These are phyloP conservation scores for Schizosaccharomyces japonicus DNA, from an alignment of 805 yeast genomes.

Conservation along the genomic window DNA sequence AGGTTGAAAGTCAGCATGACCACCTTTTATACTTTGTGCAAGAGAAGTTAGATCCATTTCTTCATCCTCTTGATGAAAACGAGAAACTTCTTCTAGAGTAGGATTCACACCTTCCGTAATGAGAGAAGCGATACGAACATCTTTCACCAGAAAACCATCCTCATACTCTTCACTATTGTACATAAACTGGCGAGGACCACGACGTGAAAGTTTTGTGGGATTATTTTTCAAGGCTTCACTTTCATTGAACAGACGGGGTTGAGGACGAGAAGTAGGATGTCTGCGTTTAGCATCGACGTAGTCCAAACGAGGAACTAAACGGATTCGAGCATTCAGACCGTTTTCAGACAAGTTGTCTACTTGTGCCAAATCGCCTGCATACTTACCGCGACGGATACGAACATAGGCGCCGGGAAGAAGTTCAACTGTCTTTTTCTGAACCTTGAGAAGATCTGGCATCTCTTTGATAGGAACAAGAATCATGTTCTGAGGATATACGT, in stretches of 20 bases:
- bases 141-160: conserved; percentile 71
- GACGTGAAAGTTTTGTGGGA: conserved; percentile 37
- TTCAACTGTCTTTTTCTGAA: conserved; percentile 70
- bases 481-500: conserved; percentile 50
- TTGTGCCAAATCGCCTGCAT: conserved; percentile 76
- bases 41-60: conserved; percentile 69
- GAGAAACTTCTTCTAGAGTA: conserved; percentile 55
- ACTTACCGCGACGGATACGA: conserved; percentile 70
- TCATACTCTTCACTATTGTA: conserved; percentile 74
- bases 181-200: conserved; percentile 33
- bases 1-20: conserved; percentile 49
- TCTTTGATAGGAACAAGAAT: conserved; percentile 85
- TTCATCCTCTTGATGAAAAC: conserved; percentile 38
- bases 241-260: conserved; percentile 67
- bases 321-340: conserved; percentile 83
- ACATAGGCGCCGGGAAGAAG: conserved; percentile 82
- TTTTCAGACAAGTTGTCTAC: conserved; percentile 85
- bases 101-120: conserved; percentile 67
- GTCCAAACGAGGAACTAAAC: conserved; percentile 78
- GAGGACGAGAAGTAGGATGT: conserved; percentile 45
- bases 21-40: conserved; percentile 57
- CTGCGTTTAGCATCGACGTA: conserved; percentile 15
- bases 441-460: conserved; percentile 76
- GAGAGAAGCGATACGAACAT: conserved; percentile 58
- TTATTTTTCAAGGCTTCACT: conserved; percentile 75